Evolutionary conservation across 2,329 filamentous ascomycete genomes (phyloP).

Genomic region (Tolypocladium paradoxum): DNA sequence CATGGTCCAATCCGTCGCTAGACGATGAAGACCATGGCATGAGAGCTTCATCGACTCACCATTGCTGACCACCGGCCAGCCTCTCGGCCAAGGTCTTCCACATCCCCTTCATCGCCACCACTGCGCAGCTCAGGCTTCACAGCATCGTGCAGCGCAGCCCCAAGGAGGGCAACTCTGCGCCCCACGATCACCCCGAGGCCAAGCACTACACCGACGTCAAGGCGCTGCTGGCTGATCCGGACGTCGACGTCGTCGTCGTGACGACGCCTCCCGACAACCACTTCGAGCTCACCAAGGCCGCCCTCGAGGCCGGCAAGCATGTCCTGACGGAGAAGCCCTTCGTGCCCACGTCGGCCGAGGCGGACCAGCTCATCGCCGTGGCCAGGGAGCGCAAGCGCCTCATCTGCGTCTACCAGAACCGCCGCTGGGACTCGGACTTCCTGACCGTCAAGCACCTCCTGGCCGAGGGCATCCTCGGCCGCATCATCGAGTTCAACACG

Average conservation of each 20-base stretch:
- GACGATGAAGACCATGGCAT: too few species aligned
- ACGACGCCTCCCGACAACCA: slow-evolving; percentile 64
- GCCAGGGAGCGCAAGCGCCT: slow-evolving; percentile 39
- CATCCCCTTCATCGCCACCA: slow-evolving; percentile 63
- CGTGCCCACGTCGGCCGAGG: slow-evolving; percentile 59
- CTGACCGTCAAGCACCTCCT: slow-evolving; percentile 56
- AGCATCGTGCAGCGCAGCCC: slow-evolving; percentile 68
- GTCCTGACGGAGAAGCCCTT: slow-evolving; percentile 79
- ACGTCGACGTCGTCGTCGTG: slow-evolving; percentile 59
- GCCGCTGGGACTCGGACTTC: slow-evolving; percentile 70
- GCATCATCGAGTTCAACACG: slow-evolving; percentile 67
- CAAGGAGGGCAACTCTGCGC: slow-evolving; percentile 52
- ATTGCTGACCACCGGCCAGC: slow-evolving; percentile 21
- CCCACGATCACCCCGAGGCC: slow-evolving; percentile 53
- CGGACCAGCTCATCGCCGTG: slow-evolving; percentile 47
- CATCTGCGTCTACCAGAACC: slow-evolving; percentile 65
- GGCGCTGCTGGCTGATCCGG: slow-evolving; percentile 52
- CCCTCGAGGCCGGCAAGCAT: slow-evolving; percentile 62
- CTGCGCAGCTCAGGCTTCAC: slow-evolving; percentile 55
- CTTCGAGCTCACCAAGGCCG: slow-evolving; percentile 51
- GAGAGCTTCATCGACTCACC: neutral
- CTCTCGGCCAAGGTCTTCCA: slow-evolving; percentile 70
- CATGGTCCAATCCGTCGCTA: too few species aligned
- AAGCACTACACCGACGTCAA: slow-evolving; percentile 54
- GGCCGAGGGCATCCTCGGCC: slow-evolving; percentile 47